phyloP scores from a whole-genome alignment of 805 yeast species.

The Candida tammaniensis region DNA sequence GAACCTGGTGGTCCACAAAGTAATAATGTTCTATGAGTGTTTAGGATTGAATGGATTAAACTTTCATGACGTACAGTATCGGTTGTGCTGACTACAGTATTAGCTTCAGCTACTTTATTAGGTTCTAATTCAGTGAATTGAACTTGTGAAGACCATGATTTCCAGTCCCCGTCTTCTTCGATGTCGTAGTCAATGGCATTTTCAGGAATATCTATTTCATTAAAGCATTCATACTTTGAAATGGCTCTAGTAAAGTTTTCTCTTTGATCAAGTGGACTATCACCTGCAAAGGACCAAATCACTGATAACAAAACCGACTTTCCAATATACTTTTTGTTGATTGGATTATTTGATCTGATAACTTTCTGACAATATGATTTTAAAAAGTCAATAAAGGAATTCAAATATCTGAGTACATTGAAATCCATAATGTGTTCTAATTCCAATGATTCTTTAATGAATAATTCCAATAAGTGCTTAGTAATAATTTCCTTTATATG shows the following conservation, averaged over 20 bases:
- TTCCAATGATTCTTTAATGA: conserved; percentile 1
- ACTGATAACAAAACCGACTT: conserved; percentile 38
- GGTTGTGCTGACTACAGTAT: conserved; percentile 69
- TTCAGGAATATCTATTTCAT: conserved; percentile 1
- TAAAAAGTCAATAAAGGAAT: conserved; percentile 40
- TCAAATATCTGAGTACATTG: conserved; percentile 31
- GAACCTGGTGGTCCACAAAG: conserved; percentile 97
- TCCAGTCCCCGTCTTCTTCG: conserved; percentile 10
- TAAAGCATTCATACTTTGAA: conserved; percentile 15
- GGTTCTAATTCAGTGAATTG: conserved; percentile 49
- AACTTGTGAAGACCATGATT: conserved; percentile 24
- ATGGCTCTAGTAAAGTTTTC: conserved; percentile 32
- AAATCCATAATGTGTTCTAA: conserved; percentile 54
- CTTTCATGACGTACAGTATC: conserved; percentile 73
- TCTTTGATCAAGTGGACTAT: conserved; percentile 39
- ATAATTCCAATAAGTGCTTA: background rate
- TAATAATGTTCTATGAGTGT: conserved; percentile 57
- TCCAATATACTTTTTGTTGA: conserved; percentile 19
- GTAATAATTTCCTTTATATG: conserved; percentile 2
- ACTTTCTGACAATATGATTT: conserved; percentile 29
- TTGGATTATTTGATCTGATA: background rate
- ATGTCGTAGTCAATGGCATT: conserved; percentile 8
- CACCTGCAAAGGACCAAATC: conserved; percentile 70
- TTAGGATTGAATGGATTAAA: conserved; percentile 54
- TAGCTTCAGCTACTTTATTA: conserved; percentile 57